Evolutionary conservation across 176 grass and related monocot genomes (phyloP).

Genomic region (Musa troglodytarum): DNA sequence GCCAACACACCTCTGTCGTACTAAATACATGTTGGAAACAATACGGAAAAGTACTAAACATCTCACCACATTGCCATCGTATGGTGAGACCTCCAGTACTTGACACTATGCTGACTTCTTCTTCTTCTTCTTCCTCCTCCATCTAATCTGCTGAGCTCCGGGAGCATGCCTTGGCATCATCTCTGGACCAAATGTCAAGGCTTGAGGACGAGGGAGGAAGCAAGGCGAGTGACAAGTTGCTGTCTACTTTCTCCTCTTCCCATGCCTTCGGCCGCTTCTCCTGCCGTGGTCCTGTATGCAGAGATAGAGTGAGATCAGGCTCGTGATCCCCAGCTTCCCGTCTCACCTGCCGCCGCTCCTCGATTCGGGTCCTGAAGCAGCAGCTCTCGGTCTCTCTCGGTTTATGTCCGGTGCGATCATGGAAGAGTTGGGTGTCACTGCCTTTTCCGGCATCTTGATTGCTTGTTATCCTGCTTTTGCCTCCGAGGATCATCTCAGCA

Average conservation of each 20-base stretch:
- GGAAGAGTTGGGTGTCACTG: not conserved
- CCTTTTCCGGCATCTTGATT: not conserved
- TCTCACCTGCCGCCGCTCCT: no score
- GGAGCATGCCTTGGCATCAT: not conserved
- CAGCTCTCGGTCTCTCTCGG: not conserved
- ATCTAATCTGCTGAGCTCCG: not conserved
- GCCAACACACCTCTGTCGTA: no score
- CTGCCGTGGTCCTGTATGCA: not conserved
- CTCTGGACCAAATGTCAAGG: no score
- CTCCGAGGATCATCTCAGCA: not conserved
- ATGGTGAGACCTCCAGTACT: constrained; percentile 17
- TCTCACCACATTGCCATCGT: constrained; percentile 20
- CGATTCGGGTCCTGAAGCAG: not conserved
- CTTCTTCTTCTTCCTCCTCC: not conserved
- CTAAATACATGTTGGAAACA: no score
- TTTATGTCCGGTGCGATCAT: not conserved
- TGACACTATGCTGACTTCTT: not conserved
- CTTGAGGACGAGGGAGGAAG: constrained; percentile 8
- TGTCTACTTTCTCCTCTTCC: constrained; percentile 7
- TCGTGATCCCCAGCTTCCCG: not conserved
- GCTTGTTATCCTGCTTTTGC: not conserved
- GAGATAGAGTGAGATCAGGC: constrained; percentile 19
- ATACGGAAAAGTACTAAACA: constrained; percentile 3
- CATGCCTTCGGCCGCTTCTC: constrained; percentile 10
- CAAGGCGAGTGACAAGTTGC: constrained; percentile 17